Conservation (phyloP, 2,329 filamentous ascomycete species). For the Epichloe hybrida region DNA sequence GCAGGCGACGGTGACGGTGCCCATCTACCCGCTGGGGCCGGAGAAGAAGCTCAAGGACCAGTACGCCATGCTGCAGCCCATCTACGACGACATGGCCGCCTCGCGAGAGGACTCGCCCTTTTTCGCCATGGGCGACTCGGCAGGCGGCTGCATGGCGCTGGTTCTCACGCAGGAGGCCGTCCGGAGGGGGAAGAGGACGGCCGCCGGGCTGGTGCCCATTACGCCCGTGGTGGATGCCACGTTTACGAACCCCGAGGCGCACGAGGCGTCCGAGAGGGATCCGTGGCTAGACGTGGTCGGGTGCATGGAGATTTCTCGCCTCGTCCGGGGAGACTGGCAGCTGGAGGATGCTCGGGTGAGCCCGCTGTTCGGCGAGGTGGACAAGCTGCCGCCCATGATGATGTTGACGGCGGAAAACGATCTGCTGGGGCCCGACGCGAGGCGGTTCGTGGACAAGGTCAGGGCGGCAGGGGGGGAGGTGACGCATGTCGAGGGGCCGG, state of each 20-base stretch:
- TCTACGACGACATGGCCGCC: constrained; percentile 18
- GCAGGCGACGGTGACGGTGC: constrained; percentile 18
- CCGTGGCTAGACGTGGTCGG: constrained; percentile 17
- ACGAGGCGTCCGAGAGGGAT: constrained; percentile 11
- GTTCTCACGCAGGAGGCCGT: constrained; percentile 18
- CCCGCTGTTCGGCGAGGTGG: constrained; percentile 16
- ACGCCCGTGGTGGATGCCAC: constrained; percentile 18
- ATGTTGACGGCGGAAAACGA: constrained; percentile 17
- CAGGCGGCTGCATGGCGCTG: constrained; percentile 18
- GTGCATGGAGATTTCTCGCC: constrained; percentile 11
- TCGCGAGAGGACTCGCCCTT: constrained; percentile 16
- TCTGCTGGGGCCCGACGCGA: constrained; percentile 16
- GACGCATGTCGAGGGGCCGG: constrained; percentile 16
- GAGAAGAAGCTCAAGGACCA: constrained; percentile 18
- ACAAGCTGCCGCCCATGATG: constrained; percentile 17
- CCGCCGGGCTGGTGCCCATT: constrained; percentile 15
- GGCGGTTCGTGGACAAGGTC: constrained; percentile 15
- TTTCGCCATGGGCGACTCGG: constrained; percentile 18
- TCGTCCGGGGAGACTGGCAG: constrained; percentile 16
- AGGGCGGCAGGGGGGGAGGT: constrained; percentile 13
- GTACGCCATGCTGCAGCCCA: constrained; percentile 18
- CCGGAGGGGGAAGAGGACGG: constrained; percentile 12
- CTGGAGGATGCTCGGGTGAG: constrained; percentile 15
- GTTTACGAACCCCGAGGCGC: constrained; percentile 16
- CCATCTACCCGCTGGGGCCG: constrained; percentile 20